Percentiles rank a stretch among this genome's conserved stretches.
Conservation (phyloP, 495 filamentous ascomycete genomes). For the Neurospora cerealis region DNA sequence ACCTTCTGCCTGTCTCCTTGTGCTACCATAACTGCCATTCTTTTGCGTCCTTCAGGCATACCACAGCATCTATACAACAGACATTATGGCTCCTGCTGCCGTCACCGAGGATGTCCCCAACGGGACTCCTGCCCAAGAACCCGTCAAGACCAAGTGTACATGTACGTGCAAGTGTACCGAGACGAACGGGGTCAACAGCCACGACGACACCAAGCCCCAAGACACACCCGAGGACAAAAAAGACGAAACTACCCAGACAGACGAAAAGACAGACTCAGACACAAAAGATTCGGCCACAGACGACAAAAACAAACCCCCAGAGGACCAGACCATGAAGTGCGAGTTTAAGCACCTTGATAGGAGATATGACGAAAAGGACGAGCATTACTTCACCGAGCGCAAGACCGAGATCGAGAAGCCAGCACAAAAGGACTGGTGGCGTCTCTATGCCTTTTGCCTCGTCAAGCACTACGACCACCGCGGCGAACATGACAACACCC, state of each 20-base stretch:
- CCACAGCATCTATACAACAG: background rate
- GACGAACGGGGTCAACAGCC: background rate
- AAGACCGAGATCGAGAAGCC: conserved; percentile 17
- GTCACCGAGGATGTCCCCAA: background rate
- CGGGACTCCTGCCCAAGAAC: background rate
- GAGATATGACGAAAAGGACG: conserved; percentile 18
- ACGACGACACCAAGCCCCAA: background rate
- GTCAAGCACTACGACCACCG: conserved; percentile 18
- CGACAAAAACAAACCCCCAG: background rate
- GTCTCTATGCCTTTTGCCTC: conserved; percentile 23
- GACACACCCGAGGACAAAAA: background rate
- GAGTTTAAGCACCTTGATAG: conserved; percentile 30
- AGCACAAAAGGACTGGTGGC: conserved; percentile 28
- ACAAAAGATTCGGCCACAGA: background rate
- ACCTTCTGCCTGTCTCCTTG: background rate
- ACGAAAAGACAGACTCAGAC: background rate
- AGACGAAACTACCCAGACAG: background rate
- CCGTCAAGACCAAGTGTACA: background rate
- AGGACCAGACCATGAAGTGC: conserved; percentile 24
- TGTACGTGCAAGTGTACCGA: background rate
- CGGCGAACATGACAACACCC: conserved; percentile 11
- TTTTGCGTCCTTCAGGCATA: background rate
- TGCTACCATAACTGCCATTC: background rate
- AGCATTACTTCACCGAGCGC: conserved; percentile 19
- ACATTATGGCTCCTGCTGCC: background rate